Conservation (phyloP, 306 rosid species). For the Quercus agrifolia region DNA sequence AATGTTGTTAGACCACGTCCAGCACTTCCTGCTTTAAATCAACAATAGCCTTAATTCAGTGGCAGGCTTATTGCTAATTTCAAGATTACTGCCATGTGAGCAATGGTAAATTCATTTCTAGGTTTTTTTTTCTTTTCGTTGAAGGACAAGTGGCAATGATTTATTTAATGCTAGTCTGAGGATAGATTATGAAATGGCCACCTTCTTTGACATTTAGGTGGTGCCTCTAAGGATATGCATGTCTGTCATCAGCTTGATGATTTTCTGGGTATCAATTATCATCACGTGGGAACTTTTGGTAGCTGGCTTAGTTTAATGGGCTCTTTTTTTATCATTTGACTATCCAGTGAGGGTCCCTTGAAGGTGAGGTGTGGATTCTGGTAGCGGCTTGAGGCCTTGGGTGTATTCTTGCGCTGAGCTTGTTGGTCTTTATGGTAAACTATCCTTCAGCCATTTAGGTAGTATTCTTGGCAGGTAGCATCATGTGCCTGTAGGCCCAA, state of each 20-base stretch:
- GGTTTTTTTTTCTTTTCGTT: background rate
- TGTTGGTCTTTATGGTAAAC: background rate
- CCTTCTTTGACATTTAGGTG: background rate
- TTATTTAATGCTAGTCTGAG: background rate
- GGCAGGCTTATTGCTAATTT: slow-evolving; percentile 2
- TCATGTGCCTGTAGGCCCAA: background rate
- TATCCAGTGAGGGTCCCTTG: background rate
- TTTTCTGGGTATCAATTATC: background rate
- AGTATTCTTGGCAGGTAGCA: background rate
- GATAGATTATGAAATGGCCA: slow-evolving; percentile 4
- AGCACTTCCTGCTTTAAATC: slow-evolving; percentile 56
- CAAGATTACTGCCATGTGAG: slow-evolving; percentile 10
- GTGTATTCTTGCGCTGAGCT: background rate
- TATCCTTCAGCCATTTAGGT: background rate
- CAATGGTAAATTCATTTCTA: background rate
- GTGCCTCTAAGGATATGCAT: background rate
- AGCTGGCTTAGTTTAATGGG: background rate
- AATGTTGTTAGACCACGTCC: slow-evolving; percentile 91
- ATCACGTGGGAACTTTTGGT: slow-evolving; percentile 1
- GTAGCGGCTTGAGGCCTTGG: background rate
- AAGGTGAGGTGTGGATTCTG: background rate
- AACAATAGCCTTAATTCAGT: slow-evolving; percentile 35
- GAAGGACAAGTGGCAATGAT: slow-evolving; percentile 3
- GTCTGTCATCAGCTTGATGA: background rate
- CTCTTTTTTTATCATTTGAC: background rate